Percentiles rank a stretch among this genome's conserved stretches.
Conservation (phyloP, 805 yeast species). For the Kuraishia floccosa region DNA sequence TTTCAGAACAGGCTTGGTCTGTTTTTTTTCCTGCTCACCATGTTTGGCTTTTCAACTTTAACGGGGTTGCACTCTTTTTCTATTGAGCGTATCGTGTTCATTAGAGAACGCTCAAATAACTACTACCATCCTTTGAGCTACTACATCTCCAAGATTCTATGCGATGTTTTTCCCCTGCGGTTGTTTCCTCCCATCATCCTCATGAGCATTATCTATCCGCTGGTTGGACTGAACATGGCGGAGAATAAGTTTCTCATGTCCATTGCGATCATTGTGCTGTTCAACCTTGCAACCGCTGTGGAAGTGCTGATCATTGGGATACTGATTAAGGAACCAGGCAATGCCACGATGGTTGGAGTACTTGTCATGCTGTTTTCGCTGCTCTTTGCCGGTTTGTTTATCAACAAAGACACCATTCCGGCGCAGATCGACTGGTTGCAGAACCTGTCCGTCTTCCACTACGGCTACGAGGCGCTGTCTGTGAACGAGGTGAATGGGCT, state of each 20-base stretch:
- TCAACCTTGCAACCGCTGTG: constrained; percentile 78
- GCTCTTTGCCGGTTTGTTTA: constrained; percentile 86
- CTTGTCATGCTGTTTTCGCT: constrained; percentile 74
- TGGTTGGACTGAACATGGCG: constrained; percentile 78
- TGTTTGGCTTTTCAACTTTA: constrained; percentile 89
- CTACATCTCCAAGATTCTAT: constrained; percentile 71
- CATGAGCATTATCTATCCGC: constrained; percentile 74
- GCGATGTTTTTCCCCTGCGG: constrained; percentile 89
- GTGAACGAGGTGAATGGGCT: constrained; percentile 89
- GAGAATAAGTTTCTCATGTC: constrained; percentile 66
- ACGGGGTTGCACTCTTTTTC: constrained; percentile 89
- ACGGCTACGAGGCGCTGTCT: constrained; percentile 86
- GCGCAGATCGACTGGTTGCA: constrained; percentile 56
- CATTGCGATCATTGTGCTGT: constrained; percentile 58
- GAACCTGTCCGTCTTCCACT: constrained; percentile 84
- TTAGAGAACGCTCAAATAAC: constrained; percentile 90
- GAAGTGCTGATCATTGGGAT: constrained; percentile 86
- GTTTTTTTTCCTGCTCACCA: constrained; percentile 81
- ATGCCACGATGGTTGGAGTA: constrained; percentile 84
- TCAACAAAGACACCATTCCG: constrained; percentile 58
- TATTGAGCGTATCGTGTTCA: constrained; percentile 76
- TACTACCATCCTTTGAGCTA: constrained; percentile 85
- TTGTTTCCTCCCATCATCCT: constrained; percentile 86
- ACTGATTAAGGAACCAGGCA: constrained; percentile 77
- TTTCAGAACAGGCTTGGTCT: constrained; percentile 93